These are phyloP conservation scores for Yamadazyma tumulicola DNA, from an alignment of 805 yeast genomes.

Conservation along the genomic window DNA sequence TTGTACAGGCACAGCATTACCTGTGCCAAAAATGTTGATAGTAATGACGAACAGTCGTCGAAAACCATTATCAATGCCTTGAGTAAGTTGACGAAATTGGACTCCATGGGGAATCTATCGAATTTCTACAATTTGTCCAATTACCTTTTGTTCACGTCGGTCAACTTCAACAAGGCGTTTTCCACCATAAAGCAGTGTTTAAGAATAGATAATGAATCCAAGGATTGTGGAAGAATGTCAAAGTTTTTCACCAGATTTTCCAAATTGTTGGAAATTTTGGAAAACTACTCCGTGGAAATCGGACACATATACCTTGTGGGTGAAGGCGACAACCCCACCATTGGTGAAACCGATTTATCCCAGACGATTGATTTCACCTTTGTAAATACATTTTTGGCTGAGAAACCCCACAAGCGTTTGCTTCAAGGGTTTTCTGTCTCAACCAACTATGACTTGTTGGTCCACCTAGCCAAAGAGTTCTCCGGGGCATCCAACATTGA, in stretches of 20 bases:
- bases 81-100: constrained; percentile 22
- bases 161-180: constrained; percentile 50
- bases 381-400: constrained; percentile 21
- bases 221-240: constrained; percentile 53
- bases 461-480: constrained; percentile 32
- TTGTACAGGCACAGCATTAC: constrained; percentile 20
- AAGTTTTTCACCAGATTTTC: constrained; percentile 49
- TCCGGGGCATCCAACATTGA: constrained; percentile 11
- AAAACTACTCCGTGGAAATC: constrained; percentile 40
- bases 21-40: constrained; percentile 18
- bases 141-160: constrained; percentile 44
- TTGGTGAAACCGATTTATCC: constrained; percentile 23
- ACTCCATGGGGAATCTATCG: constrained; percentile 23
- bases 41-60: background rate
- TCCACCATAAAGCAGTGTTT: constrained; percentile 63
- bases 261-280: constrained; percentile 34
- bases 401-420: constrained; percentile 14
- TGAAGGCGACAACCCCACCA: constrained; percentile 7
- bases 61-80: constrained; percentile 21
- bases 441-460: constrained; percentile 42
- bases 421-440: constrained; percentile 30
- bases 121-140: constrained; percentile 25
- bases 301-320: constrained; percentile 21
- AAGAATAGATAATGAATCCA: constrained; percentile 71
- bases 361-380: constrained; percentile 20